These are phyloP conservation scores for Beta macrorhiza DNA, from an alignment of 179 eudicot genomes.

Conservation along the genomic window DNA sequence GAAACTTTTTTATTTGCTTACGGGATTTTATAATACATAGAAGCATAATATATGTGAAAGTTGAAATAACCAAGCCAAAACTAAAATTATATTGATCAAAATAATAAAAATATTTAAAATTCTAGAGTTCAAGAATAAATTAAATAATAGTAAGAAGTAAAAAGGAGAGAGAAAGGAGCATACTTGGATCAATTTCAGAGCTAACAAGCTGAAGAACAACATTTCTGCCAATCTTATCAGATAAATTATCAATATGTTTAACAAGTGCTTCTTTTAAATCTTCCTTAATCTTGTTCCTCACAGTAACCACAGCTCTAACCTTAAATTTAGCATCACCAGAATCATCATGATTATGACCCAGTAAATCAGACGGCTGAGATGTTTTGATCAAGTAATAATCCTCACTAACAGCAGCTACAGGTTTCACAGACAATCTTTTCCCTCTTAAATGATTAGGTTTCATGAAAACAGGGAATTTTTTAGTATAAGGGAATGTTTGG, in stretches of 20 bases:
- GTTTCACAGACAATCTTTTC: constrained; percentile 18
- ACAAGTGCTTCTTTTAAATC: constrained; percentile 65
- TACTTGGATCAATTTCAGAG: constrained; percentile 80
- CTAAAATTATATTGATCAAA: too few relatives aligned
- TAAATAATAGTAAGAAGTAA: neutral
- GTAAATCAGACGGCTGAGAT: constrained; percentile 19
- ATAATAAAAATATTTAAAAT: too few relatives aligned
- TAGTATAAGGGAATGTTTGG: neutral
- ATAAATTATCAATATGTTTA: constrained; percentile 65
- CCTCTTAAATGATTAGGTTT: constrained; percentile 10
- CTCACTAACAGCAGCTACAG: constrained; percentile 56
- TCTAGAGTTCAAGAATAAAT: too few relatives aligned
- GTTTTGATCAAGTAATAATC: constrained; percentile 19
- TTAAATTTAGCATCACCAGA: constrained; percentile 40
- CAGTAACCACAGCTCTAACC: constrained; percentile 80
- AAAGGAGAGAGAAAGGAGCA: constrained; percentile 14
- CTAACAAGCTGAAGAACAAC: constrained; percentile 78
- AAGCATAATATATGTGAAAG: too few relatives aligned
- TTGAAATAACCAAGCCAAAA: too few relatives aligned
- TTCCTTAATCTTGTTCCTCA: constrained; percentile 78
- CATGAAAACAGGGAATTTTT: constrained; percentile 15
- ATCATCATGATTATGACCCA: neutral
- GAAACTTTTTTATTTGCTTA: too few relatives aligned
- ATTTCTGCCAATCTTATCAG: constrained; percentile 73
- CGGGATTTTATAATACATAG: too few relatives aligned